Evolutionary conservation across 2,329 filamentous ascomycete species (phyloP).

Genomic region (Leptographium lundbergii): DNA sequence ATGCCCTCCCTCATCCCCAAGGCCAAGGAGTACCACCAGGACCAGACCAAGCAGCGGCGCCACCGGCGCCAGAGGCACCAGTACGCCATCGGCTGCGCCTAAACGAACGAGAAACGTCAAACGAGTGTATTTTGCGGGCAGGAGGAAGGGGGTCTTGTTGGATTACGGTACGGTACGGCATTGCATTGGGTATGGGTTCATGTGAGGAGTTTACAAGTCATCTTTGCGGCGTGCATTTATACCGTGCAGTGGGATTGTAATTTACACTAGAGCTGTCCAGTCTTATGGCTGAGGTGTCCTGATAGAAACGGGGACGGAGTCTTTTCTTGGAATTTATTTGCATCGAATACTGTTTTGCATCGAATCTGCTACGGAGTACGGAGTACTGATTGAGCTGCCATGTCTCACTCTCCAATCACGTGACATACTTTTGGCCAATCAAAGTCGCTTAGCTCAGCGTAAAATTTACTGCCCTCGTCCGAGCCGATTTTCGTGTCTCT

Average conservation of each 20-base stretch:
- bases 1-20: constrained; percentile 13
- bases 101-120: not conserved
- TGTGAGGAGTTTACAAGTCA: not conserved
- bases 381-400: too few species aligned
- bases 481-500: not conserved
- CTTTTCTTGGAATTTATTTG: not conserved
- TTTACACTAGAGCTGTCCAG: not conserved
- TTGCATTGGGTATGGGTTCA: not conserved
- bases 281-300: not conserved
- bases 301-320: not conserved
- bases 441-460: not conserved
- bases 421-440: not conserved
- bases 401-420: not conserved
- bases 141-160: not conserved
- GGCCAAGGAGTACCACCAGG: constrained; percentile 10
- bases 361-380: too few species aligned
- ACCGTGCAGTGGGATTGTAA: not conserved
- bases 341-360: too few species aligned
- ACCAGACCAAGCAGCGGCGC: constrained; percentile 1
- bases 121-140: too few species aligned
- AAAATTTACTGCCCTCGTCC: not conserved
- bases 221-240: not conserved
- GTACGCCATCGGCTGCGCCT: constrained; percentile 7
- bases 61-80: constrained; percentile 2
- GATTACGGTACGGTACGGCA: not conserved